A percentile compares a stretch with the other conserved stretches of the same genome.
phyloP scores from a whole-genome alignment of 345 rosid genomes.

The Alliaria petiolata region DNA sequence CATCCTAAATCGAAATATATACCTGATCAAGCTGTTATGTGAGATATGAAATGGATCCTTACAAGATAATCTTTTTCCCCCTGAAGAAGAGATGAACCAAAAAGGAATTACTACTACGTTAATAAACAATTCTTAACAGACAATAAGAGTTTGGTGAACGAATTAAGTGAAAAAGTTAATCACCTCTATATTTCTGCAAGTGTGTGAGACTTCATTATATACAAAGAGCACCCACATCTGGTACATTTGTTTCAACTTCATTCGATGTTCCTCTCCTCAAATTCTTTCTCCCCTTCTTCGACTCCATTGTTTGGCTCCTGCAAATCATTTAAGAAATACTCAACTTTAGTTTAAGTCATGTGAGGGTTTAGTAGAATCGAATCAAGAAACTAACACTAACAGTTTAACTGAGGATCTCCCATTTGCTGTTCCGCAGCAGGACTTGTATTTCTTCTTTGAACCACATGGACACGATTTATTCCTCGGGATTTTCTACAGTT shows the following conservation, averaged over 20 bases:
- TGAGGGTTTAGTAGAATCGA: not conserved
- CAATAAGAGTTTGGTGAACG: not conserved
- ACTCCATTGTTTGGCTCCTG: slow-evolving; percentile 49
- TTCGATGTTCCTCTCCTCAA: slow-evolving; percentile 44
- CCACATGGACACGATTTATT: slow-evolving; percentile 80
- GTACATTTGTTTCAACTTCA: slow-evolving; percentile 49
- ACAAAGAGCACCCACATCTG: slow-evolving; percentile 85
- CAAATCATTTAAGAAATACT: not conserved
- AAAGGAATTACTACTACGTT: not conserved
- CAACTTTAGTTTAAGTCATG: not conserved
- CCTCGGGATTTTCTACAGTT: slow-evolving; percentile 59
- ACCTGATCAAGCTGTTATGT: slow-evolving; percentile 1
- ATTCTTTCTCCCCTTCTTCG: slow-evolving; percentile 55
- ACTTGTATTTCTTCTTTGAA: slow-evolving; percentile 85
- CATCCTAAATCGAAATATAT: not conserved
- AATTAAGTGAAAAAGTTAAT: not conserved
- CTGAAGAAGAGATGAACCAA: slow-evolving; percentile 9
- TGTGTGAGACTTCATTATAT: slow-evolving; percentile 39
- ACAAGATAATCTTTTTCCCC: not conserved
- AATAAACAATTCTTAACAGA: too few species aligned
- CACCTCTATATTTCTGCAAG: slow-evolving; percentile 2
- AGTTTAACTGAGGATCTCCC: slow-evolving; percentile 51
- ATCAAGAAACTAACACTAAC: slow-evolving; percentile 43
- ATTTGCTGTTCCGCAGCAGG: slow-evolving; percentile 77
- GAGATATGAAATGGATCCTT: not conserved